These are phyloP conservation scores for Microglena sp. DNA, from an alignment of 139 green algal species.

Conservation along the genomic window DNA sequence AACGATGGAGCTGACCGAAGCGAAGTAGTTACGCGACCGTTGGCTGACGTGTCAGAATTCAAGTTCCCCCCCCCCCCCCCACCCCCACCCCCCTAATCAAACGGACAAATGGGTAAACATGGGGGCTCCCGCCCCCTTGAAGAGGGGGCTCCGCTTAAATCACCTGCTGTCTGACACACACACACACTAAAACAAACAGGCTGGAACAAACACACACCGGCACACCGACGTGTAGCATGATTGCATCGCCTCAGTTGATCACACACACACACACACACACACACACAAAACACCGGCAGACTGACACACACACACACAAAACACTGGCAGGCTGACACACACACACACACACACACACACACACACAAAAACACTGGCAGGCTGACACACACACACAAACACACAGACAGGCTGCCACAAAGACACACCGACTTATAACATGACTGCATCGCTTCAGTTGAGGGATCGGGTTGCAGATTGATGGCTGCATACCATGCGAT, in stretches of 20 bases:
- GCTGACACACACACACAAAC: not conserved
- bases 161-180: no score
- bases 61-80: no score
- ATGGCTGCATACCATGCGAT: not conserved
- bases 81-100: no score
- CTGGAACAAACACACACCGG: not conserved
- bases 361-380: slow-evolving; percentile 1
- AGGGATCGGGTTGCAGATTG: not conserved
- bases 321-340: not conserved
- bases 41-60: no score
- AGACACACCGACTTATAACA: not conserved
- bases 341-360: not conserved
- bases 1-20: no score
- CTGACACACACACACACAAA: not conserved
- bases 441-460: not conserved
- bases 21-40: no score
- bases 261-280: slow-evolving; percentile 2
- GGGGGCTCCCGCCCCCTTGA: no score
- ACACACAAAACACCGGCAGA: not conserved
- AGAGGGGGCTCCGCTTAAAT: no score
- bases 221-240: not conserved
- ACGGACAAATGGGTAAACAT: no score
- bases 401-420: not conserved
- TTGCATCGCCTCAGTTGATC: not conserved
- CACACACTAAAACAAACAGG: not conserved